Percentiles rank a stretch among this genome's conserved stretches.
These are phyloP conservation scores for Ophiocordyceps camponoti-saundersi DNA, from an alignment of 2,329 filamentous ascomycete species.

Conservation along the genomic window DNA sequence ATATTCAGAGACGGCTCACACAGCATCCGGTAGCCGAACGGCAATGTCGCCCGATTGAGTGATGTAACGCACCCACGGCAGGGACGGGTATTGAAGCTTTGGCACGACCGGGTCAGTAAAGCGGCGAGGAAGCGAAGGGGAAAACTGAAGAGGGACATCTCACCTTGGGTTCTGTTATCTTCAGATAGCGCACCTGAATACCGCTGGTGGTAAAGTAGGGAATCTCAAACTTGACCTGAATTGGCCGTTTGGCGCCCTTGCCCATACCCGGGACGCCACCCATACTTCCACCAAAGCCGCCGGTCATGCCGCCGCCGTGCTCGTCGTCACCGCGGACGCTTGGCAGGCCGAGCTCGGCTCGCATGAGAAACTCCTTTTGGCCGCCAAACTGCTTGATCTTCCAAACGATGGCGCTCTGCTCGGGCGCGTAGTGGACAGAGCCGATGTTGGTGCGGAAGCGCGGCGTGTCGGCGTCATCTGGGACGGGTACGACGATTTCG, in stretches of 20 bases:
- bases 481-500: conserved; percentile 91
- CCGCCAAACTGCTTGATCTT: conserved; percentile 99
- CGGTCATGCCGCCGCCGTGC: conserved; percentile 91
- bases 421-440: conserved; percentile 90
- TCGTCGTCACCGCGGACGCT: conserved; percentile 93
- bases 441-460: conserved; percentile 96
- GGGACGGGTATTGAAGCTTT: conserved; percentile 90
- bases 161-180: conserved; percentile 99
- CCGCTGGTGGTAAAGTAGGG: conserved; percentile 99
- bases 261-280: conserved; percentile 61
- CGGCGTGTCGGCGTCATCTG: conserved; percentile 90
- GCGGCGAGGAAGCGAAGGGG: no score
- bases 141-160: conserved; percentile 9
- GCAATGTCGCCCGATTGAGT: conserved; percentile 96
- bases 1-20: conserved; percentile 27
- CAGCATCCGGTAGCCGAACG: conserved; percentile 80
- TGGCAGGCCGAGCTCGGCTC: conserved; percentile 83
- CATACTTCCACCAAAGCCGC: conserved; percentile 93
- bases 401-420: conserved; percentile 96
- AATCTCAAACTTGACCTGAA: conserved; percentile 99
- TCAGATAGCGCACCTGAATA: conserved; percentile 94
- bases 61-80: conserved; percentile 97
- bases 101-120: background rate
- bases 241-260: conserved; percentile 83
- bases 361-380: conserved; percentile 97